Evolutionary conservation across 2,329 filamentous ascomycete species (phyloP).

Genomic region (Neofusicoccum umdonicola): DNA sequence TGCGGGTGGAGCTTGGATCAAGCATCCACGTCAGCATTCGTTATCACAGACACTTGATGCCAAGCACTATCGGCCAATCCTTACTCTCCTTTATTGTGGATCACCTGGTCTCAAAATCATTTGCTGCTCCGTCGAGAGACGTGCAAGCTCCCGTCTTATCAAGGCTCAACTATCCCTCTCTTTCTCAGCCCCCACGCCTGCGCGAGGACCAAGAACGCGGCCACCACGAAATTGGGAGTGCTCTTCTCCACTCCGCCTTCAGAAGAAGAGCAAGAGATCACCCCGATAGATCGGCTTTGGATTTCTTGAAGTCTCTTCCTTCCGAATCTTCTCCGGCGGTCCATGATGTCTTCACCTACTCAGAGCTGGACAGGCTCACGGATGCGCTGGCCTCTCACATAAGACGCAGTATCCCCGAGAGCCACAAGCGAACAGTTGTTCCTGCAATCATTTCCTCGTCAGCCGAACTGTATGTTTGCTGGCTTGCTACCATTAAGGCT

Average conservation of each 20-base stretch:
- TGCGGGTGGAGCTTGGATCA: constrained; percentile 11
- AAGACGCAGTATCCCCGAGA: neutral
- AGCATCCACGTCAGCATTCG: constrained; percentile 1
- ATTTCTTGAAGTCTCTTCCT: constrained; percentile 8
- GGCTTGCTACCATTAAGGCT: constrained; percentile 71
- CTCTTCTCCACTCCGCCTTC: constrained; percentile 8
- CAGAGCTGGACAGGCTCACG: constrained; percentile 14
- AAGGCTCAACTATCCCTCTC: constrained; percentile 11
- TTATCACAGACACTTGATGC: constrained; percentile 7
- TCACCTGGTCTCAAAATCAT: neutral
- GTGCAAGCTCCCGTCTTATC: neutral
- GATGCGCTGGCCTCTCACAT: constrained; percentile 2
- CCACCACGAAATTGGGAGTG: neutral
- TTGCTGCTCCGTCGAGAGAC: neutral
- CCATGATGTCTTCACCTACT: constrained; percentile 9
- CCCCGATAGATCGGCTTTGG: constrained; percentile 9
- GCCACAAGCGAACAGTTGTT: neutral
- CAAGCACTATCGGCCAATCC: neutral
- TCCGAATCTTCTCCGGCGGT: neutral
- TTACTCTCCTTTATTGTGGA: neutral
- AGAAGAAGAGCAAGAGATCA: constrained; percentile 1
- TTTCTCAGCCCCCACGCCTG: constrained; percentile 9
- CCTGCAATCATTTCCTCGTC: constrained; percentile 41
- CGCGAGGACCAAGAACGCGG: neutral
- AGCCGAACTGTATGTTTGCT: constrained; percentile 66